Evolutionary conservation across 192 early-diverging fungal species (phyloP), one percentile per base, ranked within the genome.

Genomic region (Linnemannia hyalina): DNA sequence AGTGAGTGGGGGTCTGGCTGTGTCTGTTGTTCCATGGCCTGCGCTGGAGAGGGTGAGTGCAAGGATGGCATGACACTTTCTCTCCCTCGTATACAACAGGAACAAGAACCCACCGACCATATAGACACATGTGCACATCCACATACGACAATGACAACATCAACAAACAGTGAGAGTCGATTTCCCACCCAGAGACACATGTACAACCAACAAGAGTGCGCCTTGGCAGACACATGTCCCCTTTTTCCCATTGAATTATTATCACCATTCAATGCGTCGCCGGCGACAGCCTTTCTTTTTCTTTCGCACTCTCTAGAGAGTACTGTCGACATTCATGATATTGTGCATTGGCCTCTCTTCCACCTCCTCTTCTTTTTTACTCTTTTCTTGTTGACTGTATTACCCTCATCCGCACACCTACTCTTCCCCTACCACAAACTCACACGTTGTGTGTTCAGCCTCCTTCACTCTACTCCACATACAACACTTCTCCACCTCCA

Each of bases 191-290:
- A 63, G 6, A 52, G 47, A 52, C 42, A 74, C 73, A 74, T 74
- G 73, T 74, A 52, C 73, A 74, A 7, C 41, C 41, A 74, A 74
- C 73, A 29, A 63, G 60, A 63, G 29, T 6, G 32, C 60, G 60
- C 60, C 60, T 7, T 63, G 60, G 60, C 60, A 63, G 60, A 29
- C 60, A 63, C 60, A 63, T 63, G 60, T 63, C 60, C 60, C 26
- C 60, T 63, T 29, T 63, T 63, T 54, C 47, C 22, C 22, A 20
- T 20, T n/a, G n/a, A 13, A 57, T 57, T 57, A 57, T 57, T 26
- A 57, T 57, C 10, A 29, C 26, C 10, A 13, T 63, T 63, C 44
- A 46, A 46, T 46, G 38, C 44, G 44, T 46, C 9, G 60, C 29
- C 60, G 26, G 32, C 60, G 10, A 9, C 60, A n/a, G n/a, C 55